Evolutionary conservation across 768 basidiomycete genomes (phyloP), one percentile per base, ranked within the genome.

Genomic region (Rhodocollybia butyracea): DNA sequence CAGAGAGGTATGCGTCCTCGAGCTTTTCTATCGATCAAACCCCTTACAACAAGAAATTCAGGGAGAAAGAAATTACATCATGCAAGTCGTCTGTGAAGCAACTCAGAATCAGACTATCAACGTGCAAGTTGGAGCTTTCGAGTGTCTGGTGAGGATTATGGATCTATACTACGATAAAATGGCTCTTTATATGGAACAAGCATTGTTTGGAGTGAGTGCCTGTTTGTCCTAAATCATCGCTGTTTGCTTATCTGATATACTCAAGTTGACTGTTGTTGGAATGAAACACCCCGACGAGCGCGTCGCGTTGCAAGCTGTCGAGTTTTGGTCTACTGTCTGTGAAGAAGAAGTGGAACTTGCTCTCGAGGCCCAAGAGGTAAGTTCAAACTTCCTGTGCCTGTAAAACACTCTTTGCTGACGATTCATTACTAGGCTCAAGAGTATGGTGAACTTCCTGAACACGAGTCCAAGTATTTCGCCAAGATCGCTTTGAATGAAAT

Each of bases 61-160:
- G 94, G 97, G 97, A 62, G 97, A 99, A 71, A 85, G 97, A 46
- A 99, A 98, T 73, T 98, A 97, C 75, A 98, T 99, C 71, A 99
- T 99, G 97, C 97, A 99, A 76, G 94, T 98, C 40, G 91, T 98
- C 17, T 99, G 97, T 68, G 97, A 98, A 67, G 96, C 96, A 0
- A 98, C 97, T 0, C 97, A 98, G 70, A 94, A 87, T 62, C 57
- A 80, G 1, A 72, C 85, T 2, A 83, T 89, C 2, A 70, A 79
- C 32, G 94, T 98, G 32, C 96, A 98, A 75, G 89, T 97, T n/a
- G 92, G 86, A 29, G 89, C 97, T 4, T 99, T 97, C 64, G 94
- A 97, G 68, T 94, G 91, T 72, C 76, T 99, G 13, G 96, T 98
- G 29, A 83, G 87, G 64, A 97, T 98, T 66, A 98, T 99, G 97